Evolutionary conservation across 306 rosid species (phyloP).

Genomic region (Pyrus communis): DNA sequence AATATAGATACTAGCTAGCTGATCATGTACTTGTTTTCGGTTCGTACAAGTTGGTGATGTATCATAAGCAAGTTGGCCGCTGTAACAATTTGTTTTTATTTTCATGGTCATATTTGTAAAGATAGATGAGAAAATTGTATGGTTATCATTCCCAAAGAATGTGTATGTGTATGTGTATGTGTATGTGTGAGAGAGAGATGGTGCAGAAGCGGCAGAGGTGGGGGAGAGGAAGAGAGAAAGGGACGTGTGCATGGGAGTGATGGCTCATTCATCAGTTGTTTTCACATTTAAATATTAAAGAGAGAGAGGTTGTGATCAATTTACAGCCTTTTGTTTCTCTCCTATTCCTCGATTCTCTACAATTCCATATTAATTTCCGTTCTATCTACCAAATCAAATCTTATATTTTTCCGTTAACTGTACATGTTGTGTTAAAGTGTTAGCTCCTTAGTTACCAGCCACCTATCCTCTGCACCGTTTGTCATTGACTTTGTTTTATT

Average conservation of each 20-base stretch:
- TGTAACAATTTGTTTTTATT: neutral
- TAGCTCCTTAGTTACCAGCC: neutral
- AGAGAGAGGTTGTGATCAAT: constrained; percentile 8
- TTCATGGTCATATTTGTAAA: neutral
- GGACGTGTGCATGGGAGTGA: constrained; percentile 95
- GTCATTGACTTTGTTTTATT: neutral
- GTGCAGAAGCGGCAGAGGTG: constrained; percentile 51
- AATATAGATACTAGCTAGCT: neutral
- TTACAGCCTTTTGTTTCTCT: constrained; percentile 16
- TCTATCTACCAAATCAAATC: constrained; percentile 3
- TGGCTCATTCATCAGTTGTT: constrained; percentile 73
- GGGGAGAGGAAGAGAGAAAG: constrained; percentile 61
- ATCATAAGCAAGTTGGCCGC: neutral
- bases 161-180: constrained; percentile 20
- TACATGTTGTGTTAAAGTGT: neutral
- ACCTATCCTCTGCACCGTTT: neutral
- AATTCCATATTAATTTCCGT: constrained; percentile 47
- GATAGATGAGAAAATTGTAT: constrained; percentile 20
- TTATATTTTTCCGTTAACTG: neutral
- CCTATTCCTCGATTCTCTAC: constrained; percentile 47
- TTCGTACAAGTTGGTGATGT: constrained; percentile 20
- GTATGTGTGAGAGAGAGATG: constrained; percentile 22
- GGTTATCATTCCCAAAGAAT: constrained; percentile 54
- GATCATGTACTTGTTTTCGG: neutral
- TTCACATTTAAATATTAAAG: constrained; percentile 43